Base-by-base conservation (phyloP, 1,284 basidiomycete genomes). In the Irpex sp. region DNA sequence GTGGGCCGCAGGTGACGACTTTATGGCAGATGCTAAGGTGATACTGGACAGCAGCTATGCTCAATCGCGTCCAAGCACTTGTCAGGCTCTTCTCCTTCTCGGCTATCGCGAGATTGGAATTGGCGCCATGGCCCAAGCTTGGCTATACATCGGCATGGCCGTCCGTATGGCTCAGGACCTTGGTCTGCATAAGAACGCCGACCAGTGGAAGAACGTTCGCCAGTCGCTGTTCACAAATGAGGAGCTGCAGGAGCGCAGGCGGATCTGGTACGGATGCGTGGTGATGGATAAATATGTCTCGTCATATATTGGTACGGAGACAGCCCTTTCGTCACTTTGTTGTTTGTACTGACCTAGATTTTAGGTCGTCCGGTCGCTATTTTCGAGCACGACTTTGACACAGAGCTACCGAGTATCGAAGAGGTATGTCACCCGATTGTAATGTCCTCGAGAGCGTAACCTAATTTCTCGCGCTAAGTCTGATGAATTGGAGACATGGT, bases 131-230 rank as follows among this genome's bases (percentile, higher is more conserved):
- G 88, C 89, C 7, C 86, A 91, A 75, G 88, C 91, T 38, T 95
- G 93, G 93, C 81, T 87, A 15, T 93, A 89, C 71, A 82, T 88
- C 19, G 91, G 91, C 5, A 89, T 91, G 86, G 88, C 86, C 0
- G 87, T 92, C 48, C 81, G 89, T 47, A 92, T 92, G 88, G 93
- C 93, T 11, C 93, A 94, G 76, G 93, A 95, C 74, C 75, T 95
- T 62, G 93, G 93, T 8, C 85, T 95, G 80, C 92, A 94, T 73
- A 85, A 92, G 57, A 85, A 84, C 67, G 91, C 92, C 57, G 91
- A 94, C 64, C 78, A 78, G 65, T 81, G 88, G 88, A 65, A 88
- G 81, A 86, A 85, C 78, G 65, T 88, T 57, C 87, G 85, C 6
- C 82, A 83, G 2, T 78, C 77, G 60, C 72, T 92, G 49, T 93